Evolutionary conservation across 2,329 filamentous ascomycete species (phyloP), one percentile per base, ranked within the genome.

Genomic region (Fusarium buxicola): DNA sequence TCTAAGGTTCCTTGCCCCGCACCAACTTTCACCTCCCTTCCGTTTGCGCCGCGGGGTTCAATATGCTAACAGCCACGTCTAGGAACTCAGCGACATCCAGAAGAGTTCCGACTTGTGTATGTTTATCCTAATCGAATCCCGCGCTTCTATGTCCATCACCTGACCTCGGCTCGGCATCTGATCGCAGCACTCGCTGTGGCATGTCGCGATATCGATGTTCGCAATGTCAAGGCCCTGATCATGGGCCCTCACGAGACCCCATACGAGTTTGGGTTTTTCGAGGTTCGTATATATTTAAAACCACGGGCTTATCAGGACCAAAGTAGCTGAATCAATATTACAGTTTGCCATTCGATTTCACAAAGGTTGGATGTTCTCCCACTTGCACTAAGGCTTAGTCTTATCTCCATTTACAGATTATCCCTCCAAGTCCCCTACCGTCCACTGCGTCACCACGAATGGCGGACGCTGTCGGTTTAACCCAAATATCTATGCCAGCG

Each of bases 261-360:
- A 0, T 99, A 99, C 76, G 94, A 97, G 76, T 97, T 96, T 73
- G 95, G 95, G 4, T 97, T 97, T 79, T 98, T 96, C 73, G 93
- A 98, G 84, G 93, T 95, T 75, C 58, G 82, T 74, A 11, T 12
- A 3, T 15, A 28, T 13, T 30, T 8, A 6, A 31, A 39, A 7
- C n/a, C 28, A 16, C 8, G 30, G 6, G 16, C 10, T 39, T 13
- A 10, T 21, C 13, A 8, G 12, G 30, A 9, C 10, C 8, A 40
- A 34, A 38, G 12, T 8, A 34, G 16, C 43, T 60, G 30, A 55
- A 53, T 36, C 41, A 51, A 43, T 16, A 10, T 36, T 15, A 36
- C 12, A 94, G 90, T 96, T 96, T 73, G 75, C 82, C 0, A 86
- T 96, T 69, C 90, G 87, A 69, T 94, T 96, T 69, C 86, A 88